Conservation (phyloP, 305 asterid genomes). For the Withania somnifera region DNA sequence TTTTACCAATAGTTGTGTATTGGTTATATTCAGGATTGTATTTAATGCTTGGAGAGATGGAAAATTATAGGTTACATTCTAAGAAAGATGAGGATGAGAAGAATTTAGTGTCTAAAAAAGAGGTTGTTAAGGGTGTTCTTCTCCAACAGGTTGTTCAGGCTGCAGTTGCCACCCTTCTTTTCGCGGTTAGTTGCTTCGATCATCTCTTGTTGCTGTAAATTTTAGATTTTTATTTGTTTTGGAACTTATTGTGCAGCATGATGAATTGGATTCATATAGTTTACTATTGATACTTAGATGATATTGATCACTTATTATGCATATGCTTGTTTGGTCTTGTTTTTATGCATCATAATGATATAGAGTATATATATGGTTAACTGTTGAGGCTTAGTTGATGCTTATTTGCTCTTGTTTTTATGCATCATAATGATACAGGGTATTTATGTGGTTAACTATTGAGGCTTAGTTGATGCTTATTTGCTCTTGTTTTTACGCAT, state of each 20-base stretch:
- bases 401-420: neutral
- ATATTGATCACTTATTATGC: neutral
- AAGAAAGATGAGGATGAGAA: slow-evolving; percentile 77
- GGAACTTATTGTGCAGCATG: neutral
- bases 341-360: neutral
- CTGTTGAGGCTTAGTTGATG: neutral
- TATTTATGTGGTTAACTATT: neutral
- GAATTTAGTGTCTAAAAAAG: slow-evolving; percentile 64
- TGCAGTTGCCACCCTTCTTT: slow-evolving; percentile 59
- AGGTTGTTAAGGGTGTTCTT: slow-evolving; percentile 79
- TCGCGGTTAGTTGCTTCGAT: slow-evolving; percentile 41
- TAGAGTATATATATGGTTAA: neutral
- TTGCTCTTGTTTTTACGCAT: neutral
- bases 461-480: neutral
- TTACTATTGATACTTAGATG: neutral
- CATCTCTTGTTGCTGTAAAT: neutral
- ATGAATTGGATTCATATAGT: neutral
- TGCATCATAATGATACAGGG: neutral
- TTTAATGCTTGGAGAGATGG: slow-evolving; percentile 42
- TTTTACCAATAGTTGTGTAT: slow-evolving; percentile 59
- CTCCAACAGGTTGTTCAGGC: slow-evolving; percentile 92
- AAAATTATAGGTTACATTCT: slow-evolving; percentile 57
- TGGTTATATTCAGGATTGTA: slow-evolving; percentile 80
- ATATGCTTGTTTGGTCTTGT: neutral
- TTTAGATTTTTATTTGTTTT: neutral